Evolutionary conservation across 129 eudicot genomes (phyloP).

Genomic region (Pulicaria dysenterica): DNA sequence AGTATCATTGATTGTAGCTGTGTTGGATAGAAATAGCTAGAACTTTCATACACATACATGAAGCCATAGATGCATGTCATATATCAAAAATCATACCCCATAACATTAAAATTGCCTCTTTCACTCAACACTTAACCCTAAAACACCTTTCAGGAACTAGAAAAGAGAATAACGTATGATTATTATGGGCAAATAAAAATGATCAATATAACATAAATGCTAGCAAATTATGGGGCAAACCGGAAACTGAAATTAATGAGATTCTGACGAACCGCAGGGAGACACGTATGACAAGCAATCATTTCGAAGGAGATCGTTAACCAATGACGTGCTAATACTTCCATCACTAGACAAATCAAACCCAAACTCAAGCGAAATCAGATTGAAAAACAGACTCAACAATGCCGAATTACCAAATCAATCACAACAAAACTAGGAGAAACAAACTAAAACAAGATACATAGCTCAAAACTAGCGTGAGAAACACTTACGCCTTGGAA

Average conservation of each 20-base stretch:
- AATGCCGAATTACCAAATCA: conserved; percentile 2
- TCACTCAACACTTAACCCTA: conserved; percentile 9
- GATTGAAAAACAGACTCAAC: neutral
- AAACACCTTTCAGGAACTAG: neutral
- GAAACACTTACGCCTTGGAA: conserved; percentile 26
- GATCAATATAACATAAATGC: neutral
- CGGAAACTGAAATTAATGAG: neutral
- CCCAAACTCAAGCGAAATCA: conserved; percentile 14
- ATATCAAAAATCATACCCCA: too few relatives aligned
- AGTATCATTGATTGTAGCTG: neutral
- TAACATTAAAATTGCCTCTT: neutral
- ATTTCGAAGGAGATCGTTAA: conserved; percentile 7
- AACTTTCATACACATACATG: conserved; percentile 8
- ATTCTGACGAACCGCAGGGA: neutral
- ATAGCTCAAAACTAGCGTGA: neutral
- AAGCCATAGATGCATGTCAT: neutral
- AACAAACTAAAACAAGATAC: neutral
- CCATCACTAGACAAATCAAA: neutral
- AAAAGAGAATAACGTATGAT: neutral
- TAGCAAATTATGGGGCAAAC: conserved; percentile 10
- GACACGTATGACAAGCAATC: conserved; percentile 1
- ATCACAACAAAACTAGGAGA: conserved; percentile 21
- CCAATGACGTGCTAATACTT: neutral
- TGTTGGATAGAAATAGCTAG: too few relatives aligned
- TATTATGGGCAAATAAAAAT: neutral